phyloP scores from a whole-genome alignment of 2,329 filamentous ascomycete species.

The Aspergillus latus region DNA sequence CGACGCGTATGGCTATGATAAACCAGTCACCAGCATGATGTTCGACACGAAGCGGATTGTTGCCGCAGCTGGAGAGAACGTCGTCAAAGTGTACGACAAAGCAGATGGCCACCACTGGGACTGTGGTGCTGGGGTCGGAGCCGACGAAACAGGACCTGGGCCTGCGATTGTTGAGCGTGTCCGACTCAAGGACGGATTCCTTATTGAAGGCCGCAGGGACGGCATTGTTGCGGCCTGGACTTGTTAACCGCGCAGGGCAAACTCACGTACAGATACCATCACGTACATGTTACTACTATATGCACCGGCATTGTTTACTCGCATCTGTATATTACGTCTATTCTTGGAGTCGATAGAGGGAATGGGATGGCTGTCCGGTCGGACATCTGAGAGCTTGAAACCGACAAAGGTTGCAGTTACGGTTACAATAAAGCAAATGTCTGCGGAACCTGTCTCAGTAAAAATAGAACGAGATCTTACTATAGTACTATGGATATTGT shows the following conservation, averaged over 20 bases:
- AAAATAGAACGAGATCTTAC: constrained; percentile 10
- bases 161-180: constrained; percentile 78
- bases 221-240: constrained; percentile 91
- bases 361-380: constrained; percentile 6
- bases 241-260: constrained; percentile 49
- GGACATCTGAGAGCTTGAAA: neutral
- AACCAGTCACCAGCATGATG: constrained; percentile 92
- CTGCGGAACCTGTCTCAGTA: neutral
- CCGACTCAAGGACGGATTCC: constrained; percentile 87
- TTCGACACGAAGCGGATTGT: constrained; percentile 91
- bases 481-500: neutral
- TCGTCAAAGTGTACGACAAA: constrained; percentile 98
- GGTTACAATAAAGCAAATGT: neutral
- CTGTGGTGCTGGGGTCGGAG: constrained; percentile 76
- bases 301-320: constrained; percentile 8
- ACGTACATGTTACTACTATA: constrained; percentile 15
- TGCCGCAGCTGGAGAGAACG: constrained; percentile 82
- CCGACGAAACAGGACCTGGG: constrained; percentile 63
- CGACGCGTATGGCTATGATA: constrained; percentile 94
- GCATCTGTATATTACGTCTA: constrained; percentile 21
- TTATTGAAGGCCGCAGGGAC: constrained; percentile 85
- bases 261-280: neutral
- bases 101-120: constrained; percentile 95
- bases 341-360: constrained; percentile 13
- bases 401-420: neutral